Evolutionary conservation across 208 protist genomes (phyloP).

Genomic region (Crithidia thermophila): DNA sequence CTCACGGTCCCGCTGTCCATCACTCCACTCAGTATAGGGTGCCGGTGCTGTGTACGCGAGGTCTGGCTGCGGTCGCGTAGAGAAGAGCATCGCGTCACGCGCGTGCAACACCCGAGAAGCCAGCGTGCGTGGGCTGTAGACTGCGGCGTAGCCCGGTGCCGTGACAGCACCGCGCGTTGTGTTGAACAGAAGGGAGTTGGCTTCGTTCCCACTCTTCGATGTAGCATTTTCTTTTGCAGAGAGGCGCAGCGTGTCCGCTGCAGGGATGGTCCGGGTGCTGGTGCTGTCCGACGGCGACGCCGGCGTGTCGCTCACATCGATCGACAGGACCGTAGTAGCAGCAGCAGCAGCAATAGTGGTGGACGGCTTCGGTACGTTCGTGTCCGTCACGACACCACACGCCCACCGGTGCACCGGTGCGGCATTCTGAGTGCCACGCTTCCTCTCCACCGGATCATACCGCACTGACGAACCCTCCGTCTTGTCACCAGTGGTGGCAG

Average conservation of each 20-base stretch:
- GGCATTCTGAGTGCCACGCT: no score
- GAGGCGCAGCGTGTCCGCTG: background rate
- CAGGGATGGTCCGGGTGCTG: background rate
- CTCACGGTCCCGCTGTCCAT: background rate
- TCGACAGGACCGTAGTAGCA: background rate
- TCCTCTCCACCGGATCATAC: background rate
- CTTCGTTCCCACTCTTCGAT: no score
- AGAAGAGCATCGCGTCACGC: constrained; percentile 10
- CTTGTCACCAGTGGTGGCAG: background rate
- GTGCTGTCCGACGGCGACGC: background rate
- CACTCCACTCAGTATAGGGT: no score
- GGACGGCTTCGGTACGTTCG: no score
- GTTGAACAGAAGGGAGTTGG: no score
- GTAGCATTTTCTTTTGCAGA: background rate
- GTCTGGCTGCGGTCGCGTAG: background rate
- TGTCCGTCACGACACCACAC: no score
- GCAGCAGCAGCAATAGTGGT: background rate
- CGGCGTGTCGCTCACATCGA: background rate
- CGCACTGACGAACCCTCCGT: no score
- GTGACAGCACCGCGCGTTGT: background rate
- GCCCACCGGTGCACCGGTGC: no score
- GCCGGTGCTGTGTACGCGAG: background rate
- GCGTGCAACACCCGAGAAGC: background rate
- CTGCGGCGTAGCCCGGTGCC: background rate
- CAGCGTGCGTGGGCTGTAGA: constrained; percentile 6